Base-by-base conservation (phyloP, 345 rosid species). In the Reutealis trisperma region DNA sequence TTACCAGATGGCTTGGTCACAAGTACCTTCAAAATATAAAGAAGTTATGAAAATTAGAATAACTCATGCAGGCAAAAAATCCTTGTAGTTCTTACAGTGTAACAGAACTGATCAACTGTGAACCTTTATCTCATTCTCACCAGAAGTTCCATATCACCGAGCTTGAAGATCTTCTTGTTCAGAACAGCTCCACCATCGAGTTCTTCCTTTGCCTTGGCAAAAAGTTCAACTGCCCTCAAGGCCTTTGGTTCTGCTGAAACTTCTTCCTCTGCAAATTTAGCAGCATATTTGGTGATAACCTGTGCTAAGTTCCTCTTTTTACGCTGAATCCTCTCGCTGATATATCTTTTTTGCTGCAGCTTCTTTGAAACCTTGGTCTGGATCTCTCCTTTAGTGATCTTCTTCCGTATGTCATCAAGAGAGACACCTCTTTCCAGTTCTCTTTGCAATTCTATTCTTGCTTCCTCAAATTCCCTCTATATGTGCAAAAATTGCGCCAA, bases 401-500 rank as follows among this genome's bases (percentile, higher is more conserved):
- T 90, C 79, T 78, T 87, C 73, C 82, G 77, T 27, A 91, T 81
- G 44, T 91, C 93, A 75, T 87, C 88, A 62, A 91, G 73, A 45
- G 92, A 77, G 32, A 57, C 82, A 54, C 93, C 96, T 78, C 83
- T 87, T 63, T 83, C 83, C 61, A 90, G 79, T 81, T 91, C 92
- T 71, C 87, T 76, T 80, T 83, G 88, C 82, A 91, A 73, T 45
- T 90, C 96, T 80, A 79, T 73, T 81, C 90, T 90, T 54, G 96
- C 96, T 82, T 86, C 91, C 80, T 87, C 91, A 58, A 88, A 91
- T 81, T 91, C 96, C 76, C 74, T 83, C 96, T 91, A 72, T 49
- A 72, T 24, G 72, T 3, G 54, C 47, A 27, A 42, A 72, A 44
- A 34, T 49, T 27, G 41, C 52, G 54, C 10, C 64, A 60, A 72